Evolutionary conservation across 1,284 basidiomycete genomes (phyloP), one percentile per base, ranked within the genome.

Genomic region (Puccinia novopanici): DNA sequence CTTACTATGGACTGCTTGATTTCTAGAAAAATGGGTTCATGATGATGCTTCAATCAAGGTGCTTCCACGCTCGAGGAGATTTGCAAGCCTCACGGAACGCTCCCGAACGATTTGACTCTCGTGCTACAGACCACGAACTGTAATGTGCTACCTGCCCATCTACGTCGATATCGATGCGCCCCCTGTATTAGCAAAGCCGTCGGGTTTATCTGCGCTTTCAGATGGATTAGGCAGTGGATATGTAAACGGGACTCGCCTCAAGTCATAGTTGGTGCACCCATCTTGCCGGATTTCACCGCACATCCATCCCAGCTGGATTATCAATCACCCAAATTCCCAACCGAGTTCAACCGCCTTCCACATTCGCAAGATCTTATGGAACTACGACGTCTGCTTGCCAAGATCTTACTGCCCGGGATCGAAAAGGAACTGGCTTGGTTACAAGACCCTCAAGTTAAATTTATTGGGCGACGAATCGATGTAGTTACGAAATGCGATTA

Each of bases 401-500:
- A 42, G 27, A 55, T 50, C 19, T 34, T 80, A 24, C n/a, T 63
- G 48, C 70, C 68, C 0, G 48, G 45, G n/a, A 42, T 80, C 10
- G 22, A 73, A 80, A 24, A n/a, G 4, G 77, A 80, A 48, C n/a
- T 72, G 15, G 45, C 37, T 22, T 71, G 54, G 45, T 65, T 65
- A 37, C 24, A 63, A 17, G 70, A 80, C 8, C 54, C 50, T 48
- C 48, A 57, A 24, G 70, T 80, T 19, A 63, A 59, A 17, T 80
- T 73, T 42, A 80, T 72, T 55, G 77, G 70, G 1, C 68, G 70
- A 15, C 55, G 59, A 48, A 61, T 80, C 19, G 77, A 80, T n/a
- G 1, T 65, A 10, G 55, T 52, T 4, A 73, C 59, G 9, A 80
- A 72, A n/a, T 80, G 77, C 52, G 77, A 80, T 65, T 80, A 80